Percentiles rank a stretch among this genome's conserved stretches.
Evolutionary conservation across 2,329 filamentous ascomycete genomes (phyloP).

Genomic region (Juglanconis sp.): DNA sequence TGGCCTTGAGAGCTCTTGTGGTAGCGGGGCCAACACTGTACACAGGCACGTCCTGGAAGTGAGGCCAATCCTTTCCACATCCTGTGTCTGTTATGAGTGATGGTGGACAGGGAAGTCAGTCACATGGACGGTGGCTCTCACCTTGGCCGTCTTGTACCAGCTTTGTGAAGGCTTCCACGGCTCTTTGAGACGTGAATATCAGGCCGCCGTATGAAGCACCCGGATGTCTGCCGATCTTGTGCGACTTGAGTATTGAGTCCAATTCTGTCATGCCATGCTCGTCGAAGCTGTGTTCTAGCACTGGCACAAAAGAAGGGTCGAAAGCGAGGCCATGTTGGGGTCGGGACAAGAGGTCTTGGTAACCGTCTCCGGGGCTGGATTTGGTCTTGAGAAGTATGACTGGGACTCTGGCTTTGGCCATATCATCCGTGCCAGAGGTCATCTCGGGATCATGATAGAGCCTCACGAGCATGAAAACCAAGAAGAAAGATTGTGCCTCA

Average conservation of each 20-base stretch:
- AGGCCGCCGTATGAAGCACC: constrained; percentile 64
- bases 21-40: constrained; percentile 83
- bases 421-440: constrained; percentile 2
- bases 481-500: too few species aligned
- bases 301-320: constrained; percentile 69
- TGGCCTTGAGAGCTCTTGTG: constrained; percentile 65
- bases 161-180: constrained; percentile 72
- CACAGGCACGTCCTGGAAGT: constrained; percentile 56
- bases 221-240: constrained; percentile 36
- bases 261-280: constrained; percentile 56
- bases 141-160: constrained; percentile 55
- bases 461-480: too few species aligned
- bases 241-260: constrained; percentile 43
- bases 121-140: constrained; percentile 20
- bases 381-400: constrained; percentile 76
- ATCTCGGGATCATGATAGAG: neutral
- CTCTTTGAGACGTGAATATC: constrained; percentile 80
- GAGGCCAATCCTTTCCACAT: constrained; percentile 40
- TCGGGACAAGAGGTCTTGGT: constrained; percentile 63
- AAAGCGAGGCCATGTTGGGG: constrained; percentile 44
- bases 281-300: constrained; percentile 68
- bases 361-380: constrained; percentile 68
- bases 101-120: neutral
- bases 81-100: constrained; percentile 1
- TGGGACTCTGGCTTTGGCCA: constrained; percentile 38